Evolutionary conservation across 2,329 filamentous ascomycete genomes (phyloP), one percentile per base, ranked within the genome.

Genomic region (Xylariales sp.): DNA sequence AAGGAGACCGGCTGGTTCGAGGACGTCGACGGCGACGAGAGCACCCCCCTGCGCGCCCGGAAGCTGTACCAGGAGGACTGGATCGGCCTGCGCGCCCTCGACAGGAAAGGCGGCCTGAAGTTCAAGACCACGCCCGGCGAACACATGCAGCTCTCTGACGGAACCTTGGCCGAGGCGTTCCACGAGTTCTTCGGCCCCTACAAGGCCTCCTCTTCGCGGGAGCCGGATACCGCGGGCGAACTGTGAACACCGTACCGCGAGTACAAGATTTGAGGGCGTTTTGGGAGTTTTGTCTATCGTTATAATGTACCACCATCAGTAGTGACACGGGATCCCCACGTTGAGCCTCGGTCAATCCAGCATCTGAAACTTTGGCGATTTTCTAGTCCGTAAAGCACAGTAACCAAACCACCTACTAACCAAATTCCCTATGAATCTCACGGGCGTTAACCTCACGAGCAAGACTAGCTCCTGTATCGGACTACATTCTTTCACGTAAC

Each of bases 1-100:
- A 97, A 95, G 84, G 92, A 97, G 85, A 93, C 90, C 48, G 86
- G 91, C 5, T 97, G 94, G 92, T 99, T 98, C 78, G 89, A 90
- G 46, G 94, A 98, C 78, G 91, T 96, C 55, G 93, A 96, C 79
- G 84, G 83, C 41, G 92, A 89, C 3, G 86, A 89, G 68, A 83
- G 89, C 28, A 92, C 88, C 53, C 86, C 86, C 16, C 80, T 99
- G 77, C 85, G 87, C 71, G 87, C 94, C 60, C 85, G 93, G 65
- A 79, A 80, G 34, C 83, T 98, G 1, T 99, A 97, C 80, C 88
- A 87, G 73, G 91, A 98, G 81, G 95, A 99, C 82, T 99, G 96
- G 96, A 82, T 99, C 34, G 96, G 96, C 0, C 82, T 99, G 78
- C 92, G 87, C 78, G 81, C 83, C 74, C 82, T 99, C 75, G 94